Evolutionary conservation across 345 rosid genomes (phyloP), one percentile per base, ranked within the genome.

Genomic region (Camelina neglecta): DNA sequence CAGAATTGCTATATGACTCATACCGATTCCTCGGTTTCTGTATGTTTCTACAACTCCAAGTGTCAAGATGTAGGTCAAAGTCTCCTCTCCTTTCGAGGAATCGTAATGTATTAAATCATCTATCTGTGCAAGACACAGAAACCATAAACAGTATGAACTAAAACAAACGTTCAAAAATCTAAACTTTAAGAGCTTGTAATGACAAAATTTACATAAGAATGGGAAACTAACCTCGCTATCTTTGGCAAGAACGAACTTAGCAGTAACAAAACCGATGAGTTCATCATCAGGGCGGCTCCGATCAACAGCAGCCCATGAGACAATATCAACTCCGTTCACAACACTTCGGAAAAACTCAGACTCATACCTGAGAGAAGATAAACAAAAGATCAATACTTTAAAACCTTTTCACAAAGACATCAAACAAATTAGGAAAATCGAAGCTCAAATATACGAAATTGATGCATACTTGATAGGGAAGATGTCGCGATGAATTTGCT

Each of bases 271-370:
- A 75, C 98, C 98, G 76, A 91, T 85, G 42, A 89, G 85, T 80
- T 89, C 93, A 79, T 93, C 89, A 72, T 86, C 77, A 50, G 87
- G 86, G 45, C 87, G 87, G 77, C 82, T 85, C 21, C 88, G 83
- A 72, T 93, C 97, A 75, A 89, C 88, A 67, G 97, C 98, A 79
- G 88, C 98, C 91, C 97, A 93, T 21, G 98, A 85, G 63, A 93
- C 82, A 45, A 91, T 86, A 69, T 86, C 91, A 71, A 69, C 84
- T 72, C 84, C 87, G 79, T 81, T 84, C 67, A 91, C 98, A 78
- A 85, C 96, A 74, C 83, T 87, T 71, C 83, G 89, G 79, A 91
- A 93, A 81, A 88, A 89, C 78, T 89, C 93, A 67, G 90, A 78
- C 81, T 91, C 96, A 35, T 89, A 93, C 83, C 97, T 93, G 85